Evolutionary conservation across 2,329 filamentous ascomycete genomes (phyloP).

Genomic region (Esteya vermicola): DNA sequence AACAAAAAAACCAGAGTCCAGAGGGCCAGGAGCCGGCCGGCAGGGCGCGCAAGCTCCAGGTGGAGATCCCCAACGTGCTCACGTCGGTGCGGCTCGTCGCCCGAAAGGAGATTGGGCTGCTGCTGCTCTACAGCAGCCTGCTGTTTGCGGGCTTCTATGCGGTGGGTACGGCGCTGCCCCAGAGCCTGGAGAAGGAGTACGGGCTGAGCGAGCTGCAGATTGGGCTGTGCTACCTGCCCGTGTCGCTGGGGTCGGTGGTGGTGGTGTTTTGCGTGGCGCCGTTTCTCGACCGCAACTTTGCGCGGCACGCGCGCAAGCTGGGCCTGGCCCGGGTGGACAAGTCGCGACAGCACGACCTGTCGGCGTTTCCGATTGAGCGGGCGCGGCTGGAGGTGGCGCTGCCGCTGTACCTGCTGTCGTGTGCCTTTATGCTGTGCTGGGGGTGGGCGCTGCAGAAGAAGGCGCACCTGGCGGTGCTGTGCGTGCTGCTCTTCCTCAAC

Average conservation of each 20-base stretch:
- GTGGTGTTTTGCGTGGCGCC: conserved; percentile 33
- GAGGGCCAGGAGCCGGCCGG: background rate
- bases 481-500: conserved; percentile 30
- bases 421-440: conserved; percentile 31
- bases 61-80: conserved; percentile 51
- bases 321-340: conserved; percentile 39
- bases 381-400: conserved; percentile 33
- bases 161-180: conserved; percentile 29
- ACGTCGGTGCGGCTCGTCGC: conserved; percentile 65
- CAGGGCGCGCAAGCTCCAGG: conserved; percentile 3
- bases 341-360: conserved; percentile 34
- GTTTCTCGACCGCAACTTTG: conserved; percentile 53
- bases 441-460: conserved; percentile 34
- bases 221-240: conserved; percentile 37
- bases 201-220: conserved; percentile 40
- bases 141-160: conserved; percentile 37
- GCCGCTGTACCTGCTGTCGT: conserved; percentile 35
- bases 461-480: conserved; percentile 29
- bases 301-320: conserved; percentile 38
- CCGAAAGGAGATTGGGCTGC: conserved; percentile 60
- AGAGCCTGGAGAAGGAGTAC: conserved; percentile 30
- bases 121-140: conserved; percentile 29
- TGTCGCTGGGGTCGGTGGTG: conserved; percentile 33
- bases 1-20: background rate
- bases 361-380: conserved; percentile 34